A percentile compares a stretch with the other conserved stretches of the same genome.
Evolutionary conservation across 2,329 filamentous ascomycete genomes (phyloP).

Genomic region (Calonectria hawksworthii): DNA sequence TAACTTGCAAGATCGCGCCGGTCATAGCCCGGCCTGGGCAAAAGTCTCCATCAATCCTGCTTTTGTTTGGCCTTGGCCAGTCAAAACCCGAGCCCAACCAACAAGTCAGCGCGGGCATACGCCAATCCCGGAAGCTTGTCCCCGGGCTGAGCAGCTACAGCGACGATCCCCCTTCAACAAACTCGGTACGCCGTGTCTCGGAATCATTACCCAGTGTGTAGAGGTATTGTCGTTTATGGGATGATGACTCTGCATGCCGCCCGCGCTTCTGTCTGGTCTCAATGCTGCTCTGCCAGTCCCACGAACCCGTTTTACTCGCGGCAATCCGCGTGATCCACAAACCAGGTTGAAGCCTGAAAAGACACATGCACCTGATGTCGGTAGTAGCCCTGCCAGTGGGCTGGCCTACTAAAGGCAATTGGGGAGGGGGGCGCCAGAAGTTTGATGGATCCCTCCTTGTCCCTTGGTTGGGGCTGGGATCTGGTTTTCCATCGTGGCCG

Average conservation of each 20-base stretch:
- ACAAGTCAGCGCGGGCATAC: background rate
- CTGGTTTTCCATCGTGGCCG: background rate
- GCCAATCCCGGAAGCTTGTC: constrained; percentile 25
- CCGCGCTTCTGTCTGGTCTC: background rate
- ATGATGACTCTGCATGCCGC: background rate
- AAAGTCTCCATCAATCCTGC: constrained; percentile 23
- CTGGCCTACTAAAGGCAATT: background rate
- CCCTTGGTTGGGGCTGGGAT: background rate
- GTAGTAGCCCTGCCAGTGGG: constrained; percentile 2
- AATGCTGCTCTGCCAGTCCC: background rate
- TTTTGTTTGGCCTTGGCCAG: constrained; percentile 11
- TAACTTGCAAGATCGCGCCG: constrained; percentile 1
- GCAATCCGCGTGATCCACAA: constrained; percentile 11
- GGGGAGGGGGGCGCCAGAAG: background rate
- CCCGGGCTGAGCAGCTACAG: constrained; percentile 14
- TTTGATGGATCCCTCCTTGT: background rate
- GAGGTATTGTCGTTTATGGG: background rate
- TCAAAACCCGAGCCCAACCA: constrained; percentile 1
- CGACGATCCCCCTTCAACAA: constrained; percentile 20
- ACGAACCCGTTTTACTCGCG: background rate
- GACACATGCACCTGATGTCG: background rate
- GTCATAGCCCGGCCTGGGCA: constrained; percentile 2
- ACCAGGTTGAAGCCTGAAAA: constrained; percentile 1
- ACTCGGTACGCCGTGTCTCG: constrained; percentile 5
- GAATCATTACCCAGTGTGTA: background rate